Evolutionary conservation across 108 stramenopile genomes (phyloP), one percentile per base, ranked within the genome.

Genomic region (Conticribra guillardii): DNA sequence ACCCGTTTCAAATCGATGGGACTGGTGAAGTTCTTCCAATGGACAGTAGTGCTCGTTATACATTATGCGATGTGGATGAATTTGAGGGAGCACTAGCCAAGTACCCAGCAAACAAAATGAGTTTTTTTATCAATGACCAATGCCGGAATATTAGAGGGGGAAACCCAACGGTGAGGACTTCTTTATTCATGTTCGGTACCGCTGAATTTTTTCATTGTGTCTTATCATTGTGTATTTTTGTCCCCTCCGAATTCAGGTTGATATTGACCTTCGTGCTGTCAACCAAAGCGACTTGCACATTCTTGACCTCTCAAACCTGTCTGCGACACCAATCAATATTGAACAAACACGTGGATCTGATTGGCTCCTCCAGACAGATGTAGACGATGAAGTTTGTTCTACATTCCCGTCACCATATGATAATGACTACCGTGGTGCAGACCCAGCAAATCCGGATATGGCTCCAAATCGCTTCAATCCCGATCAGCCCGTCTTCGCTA

Each of bases 401-500:
- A 69, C 73, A 2, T 74, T 80, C 29, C 79, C 79, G 11, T 46
- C 58, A 47, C 79, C 79, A 4, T 75, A 75, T 29, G 79, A 80
- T 37, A 80, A 80, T 37, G 79, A 80, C 50, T 74, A 74, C 34
- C 60, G 74, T n/a, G 79, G 79, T 24, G 79, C 67, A 14, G 63
- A 80, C 55, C 23, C 23, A 9, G 41, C 16, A 4, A 76, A 80
- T 41, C 79, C 73, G 17, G 32, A 69, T 27, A 63, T 47, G 27
- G 57, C 70, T 3, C 79, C 79, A 7, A 65, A 30, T n/a, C 49
- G 65, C 34, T 77, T 77, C 68, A 24, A 46, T 7, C 76, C 76
- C 9, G 76, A 79, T 32, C 49, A 71, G 60, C 65, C 65, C 5
- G 73, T 79, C 19, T 79, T 79, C 50, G 77, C 77, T 16, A 14